Percentiles rank a stretch among this genome's conserved stretches.
phyloP scores from a whole-genome alignment of 2,329 filamentous ascomycete genomes.

The Elsinoe australis region DNA sequence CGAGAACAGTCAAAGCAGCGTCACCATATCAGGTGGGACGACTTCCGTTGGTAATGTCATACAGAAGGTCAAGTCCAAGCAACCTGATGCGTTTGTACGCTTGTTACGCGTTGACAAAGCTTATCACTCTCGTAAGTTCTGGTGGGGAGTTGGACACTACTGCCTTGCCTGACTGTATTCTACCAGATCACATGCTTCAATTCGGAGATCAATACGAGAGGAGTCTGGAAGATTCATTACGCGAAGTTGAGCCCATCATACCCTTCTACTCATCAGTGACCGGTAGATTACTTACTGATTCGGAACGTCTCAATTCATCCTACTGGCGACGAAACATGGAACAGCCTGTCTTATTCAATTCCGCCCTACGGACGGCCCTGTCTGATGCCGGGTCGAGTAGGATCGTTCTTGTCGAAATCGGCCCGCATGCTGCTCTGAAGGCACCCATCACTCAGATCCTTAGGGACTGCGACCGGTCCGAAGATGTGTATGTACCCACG shows the following conservation, averaged over 20 bases:
- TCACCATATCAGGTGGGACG: conserved; percentile 41
- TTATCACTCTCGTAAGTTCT: conserved; percentile 27
- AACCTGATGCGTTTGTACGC: conserved; percentile 34
- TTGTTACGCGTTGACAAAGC: conserved; percentile 37
- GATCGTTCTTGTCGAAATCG: background rate
- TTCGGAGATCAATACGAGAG: no score
- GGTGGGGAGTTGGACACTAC: background rate
- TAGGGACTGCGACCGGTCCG: no score
- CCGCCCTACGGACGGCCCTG: conserved; percentile 30
- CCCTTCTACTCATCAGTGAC: no score
- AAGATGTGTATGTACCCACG: background rate
- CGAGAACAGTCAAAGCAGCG: conserved; percentile 36
- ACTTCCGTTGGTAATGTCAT: conserved; percentile 30
- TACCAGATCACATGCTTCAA: no score
- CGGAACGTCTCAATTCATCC: no score
- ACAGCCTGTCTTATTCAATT: conserved; percentile 38
- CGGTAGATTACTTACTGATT: no score
- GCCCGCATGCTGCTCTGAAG: conserved; percentile 11
- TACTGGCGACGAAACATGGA: conserved; percentile 45
- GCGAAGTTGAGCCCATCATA: no score
- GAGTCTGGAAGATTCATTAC: no score
- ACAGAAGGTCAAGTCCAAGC: conserved; percentile 26
- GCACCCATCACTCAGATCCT: conserved; percentile 13
- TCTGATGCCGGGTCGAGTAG: background rate
- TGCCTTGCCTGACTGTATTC: background rate